Evolutionary conservation across 305 asterid genomes (phyloP).

Genomic region (Andrographis paniculata): DNA sequence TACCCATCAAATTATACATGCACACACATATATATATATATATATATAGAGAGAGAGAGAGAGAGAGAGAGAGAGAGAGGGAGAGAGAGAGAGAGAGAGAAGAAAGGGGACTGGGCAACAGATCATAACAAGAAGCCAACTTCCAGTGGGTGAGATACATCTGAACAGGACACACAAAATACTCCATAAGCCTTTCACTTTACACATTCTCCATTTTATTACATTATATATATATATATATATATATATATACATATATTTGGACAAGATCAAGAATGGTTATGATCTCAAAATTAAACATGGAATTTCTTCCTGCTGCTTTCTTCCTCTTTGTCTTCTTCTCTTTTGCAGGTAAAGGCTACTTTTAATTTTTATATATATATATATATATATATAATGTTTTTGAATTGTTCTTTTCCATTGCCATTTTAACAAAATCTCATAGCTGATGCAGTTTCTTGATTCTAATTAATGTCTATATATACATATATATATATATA

Average conservation of each 20-base stretch:
- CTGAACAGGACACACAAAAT: constrained; percentile 21
- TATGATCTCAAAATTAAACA: constrained; percentile 12
- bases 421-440: too few relatives aligned
- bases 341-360: constrained; percentile 41
- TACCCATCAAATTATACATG: too few relatives aligned
- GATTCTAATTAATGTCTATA: not conserved
- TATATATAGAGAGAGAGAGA: not conserved
- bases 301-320: constrained; percentile 29
- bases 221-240: too few relatives aligned
- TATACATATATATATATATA: not conserved
- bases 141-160: constrained; percentile 33
- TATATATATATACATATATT: too few relatives aligned
- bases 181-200: constrained; percentile 13
- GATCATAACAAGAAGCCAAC: constrained; percentile 19
- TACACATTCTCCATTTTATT: constrained; percentile 18
- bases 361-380: not conserved
- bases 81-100: not conserved
- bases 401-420: too few relatives aligned
- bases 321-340: constrained; percentile 27
- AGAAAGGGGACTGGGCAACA: constrained; percentile 16
- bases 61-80: constrained; percentile 7
- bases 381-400: not conserved
- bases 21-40: not conserved
- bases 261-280: not conserved
- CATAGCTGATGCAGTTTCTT: too few relatives aligned